Evolutionary conservation across 1,139 yeast genomes (phyloP).

Genomic region (Ogataea hybrid): DNA sequence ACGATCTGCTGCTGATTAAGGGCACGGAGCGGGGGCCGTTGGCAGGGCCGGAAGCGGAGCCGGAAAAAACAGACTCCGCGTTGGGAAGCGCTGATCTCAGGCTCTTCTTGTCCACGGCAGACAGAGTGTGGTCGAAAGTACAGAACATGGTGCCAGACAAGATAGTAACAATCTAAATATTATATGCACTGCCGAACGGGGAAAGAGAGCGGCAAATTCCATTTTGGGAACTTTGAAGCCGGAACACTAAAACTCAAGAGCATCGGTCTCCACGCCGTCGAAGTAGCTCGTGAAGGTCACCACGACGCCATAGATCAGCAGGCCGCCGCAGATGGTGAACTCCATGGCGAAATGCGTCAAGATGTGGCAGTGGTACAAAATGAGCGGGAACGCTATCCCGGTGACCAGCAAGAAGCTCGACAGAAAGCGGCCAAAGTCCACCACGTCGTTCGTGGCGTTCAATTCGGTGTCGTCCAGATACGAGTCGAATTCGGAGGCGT

Average conservation of each 20-base stretch:
- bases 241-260: conserved; percentile 4
- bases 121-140: conserved; percentile 14
- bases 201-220: conserved; percentile 3
- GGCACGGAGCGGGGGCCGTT: conserved; percentile 10
- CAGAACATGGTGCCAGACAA: conserved; percentile 13
- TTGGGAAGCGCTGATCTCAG: too few species aligned
- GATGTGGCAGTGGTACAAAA: conserved; percentile 62
- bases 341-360: conserved; percentile 57
- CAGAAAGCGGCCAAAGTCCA: conserved; percentile 64
- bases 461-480: conserved; percentile 21
- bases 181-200: background rate
- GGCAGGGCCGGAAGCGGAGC: background rate
- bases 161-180: background rate
- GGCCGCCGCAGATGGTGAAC: conserved; percentile 69
- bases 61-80: background rate
- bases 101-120: conserved; percentile 10
- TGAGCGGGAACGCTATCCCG: conserved; percentile 64
- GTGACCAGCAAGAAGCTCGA: conserved; percentile 66
- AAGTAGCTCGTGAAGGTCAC: conserved; percentile 71
- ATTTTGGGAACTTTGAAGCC: conserved; percentile 2
- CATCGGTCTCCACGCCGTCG: conserved; percentile 40
- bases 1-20: conserved; percentile 19
- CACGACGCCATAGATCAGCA: conserved; percentile 69
- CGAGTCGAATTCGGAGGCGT: conserved; percentile 25
- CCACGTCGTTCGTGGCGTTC: conserved; percentile 16